phyloP scores from a whole-genome alignment of 2,329 filamentous ascomycete genomes.

The Leptographium flavum region DNA sequence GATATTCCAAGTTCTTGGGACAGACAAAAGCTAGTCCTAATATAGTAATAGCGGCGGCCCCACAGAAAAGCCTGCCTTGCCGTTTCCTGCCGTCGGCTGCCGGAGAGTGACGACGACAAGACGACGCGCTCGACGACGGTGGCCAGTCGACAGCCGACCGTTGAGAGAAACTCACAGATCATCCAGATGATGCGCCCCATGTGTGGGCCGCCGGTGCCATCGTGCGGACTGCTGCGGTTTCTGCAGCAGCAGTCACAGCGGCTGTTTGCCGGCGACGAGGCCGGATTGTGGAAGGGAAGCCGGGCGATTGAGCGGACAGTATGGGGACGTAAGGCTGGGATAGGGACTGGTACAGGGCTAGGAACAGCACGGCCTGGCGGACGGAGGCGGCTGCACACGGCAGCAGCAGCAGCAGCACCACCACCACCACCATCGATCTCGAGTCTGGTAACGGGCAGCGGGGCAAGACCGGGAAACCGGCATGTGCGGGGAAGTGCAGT shows the following conservation, averaged over 20 bases:
- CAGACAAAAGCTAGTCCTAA: too few species aligned
- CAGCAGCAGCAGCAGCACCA: not conserved
- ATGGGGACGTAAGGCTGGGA: too few species aligned
- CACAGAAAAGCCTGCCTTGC: not conserved
- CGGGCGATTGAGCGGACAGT: not conserved
- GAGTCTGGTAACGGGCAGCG: not conserved
- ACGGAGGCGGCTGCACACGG: too few species aligned
- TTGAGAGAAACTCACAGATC: too few species aligned
- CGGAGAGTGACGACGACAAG: not conserved
- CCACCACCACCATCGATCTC: too few species aligned
- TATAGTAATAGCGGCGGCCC: too few species aligned
- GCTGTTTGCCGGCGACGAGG: slow-evolving; percentile 24
- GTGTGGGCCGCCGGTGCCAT: slow-evolving; percentile 33
- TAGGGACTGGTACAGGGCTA: too few species aligned
- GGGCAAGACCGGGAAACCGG: too few species aligned
- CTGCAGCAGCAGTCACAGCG: slow-evolving; percentile 56
- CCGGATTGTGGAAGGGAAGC: not conserved
- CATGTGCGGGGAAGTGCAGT: too few species aligned
- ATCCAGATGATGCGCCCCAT: slow-evolving; percentile 26
- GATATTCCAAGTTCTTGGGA: too few species aligned
- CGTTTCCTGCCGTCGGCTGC: not conserved
- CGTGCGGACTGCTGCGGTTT: slow-evolving; percentile 51
- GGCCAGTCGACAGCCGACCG: not conserved
- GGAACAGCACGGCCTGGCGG: not conserved
- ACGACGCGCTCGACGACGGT: not conserved